These are phyloP conservation scores for Paracoccidioides brasiliensis DNA, from an alignment of 2,329 filamentous ascomycete genomes.

Conservation along the genomic window DNA sequence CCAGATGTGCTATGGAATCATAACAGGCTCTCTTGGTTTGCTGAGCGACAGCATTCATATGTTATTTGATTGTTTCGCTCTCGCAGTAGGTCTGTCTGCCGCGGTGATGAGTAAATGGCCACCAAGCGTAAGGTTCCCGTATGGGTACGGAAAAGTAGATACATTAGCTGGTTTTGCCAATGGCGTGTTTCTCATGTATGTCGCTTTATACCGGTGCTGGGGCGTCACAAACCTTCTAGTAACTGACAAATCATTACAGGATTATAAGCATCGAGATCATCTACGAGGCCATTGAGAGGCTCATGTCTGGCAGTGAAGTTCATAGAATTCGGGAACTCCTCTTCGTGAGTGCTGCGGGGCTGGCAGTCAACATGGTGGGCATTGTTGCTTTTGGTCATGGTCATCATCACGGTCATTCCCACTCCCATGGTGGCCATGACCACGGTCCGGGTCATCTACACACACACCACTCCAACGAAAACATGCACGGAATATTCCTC, in stretches of 20 bases:
- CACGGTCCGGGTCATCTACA: constrained; percentile 22
- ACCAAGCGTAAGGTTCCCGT: constrained; percentile 75
- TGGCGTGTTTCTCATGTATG: constrained; percentile 81
- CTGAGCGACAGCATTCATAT: constrained; percentile 97
- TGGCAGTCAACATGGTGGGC: constrained; percentile 83
- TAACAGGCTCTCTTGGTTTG: constrained; percentile 87
- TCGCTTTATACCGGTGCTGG: background rate
- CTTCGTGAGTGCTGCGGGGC: constrained; percentile 71
- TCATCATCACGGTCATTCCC: constrained; percentile 42
- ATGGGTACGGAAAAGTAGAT: constrained; percentile 94
- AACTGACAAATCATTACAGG: constrained; percentile 33
- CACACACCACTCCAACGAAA: constrained; percentile 69
- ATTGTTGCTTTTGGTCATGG: constrained; percentile 71
- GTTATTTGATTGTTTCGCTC: constrained; percentile 94
- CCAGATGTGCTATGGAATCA: constrained; percentile 84
- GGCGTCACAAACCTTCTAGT: background rate
- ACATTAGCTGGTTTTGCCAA: constrained; percentile 94
- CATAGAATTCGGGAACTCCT: constrained; percentile 76
- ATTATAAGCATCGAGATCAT: constrained; percentile 93
- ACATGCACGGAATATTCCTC: constrained; percentile 95
- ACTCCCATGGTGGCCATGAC: constrained; percentile 32
- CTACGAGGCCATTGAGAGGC: constrained; percentile 80
- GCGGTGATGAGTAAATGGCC: constrained; percentile 96
- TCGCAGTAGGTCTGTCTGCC: constrained; percentile 79
- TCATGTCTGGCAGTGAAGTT: constrained; percentile 72